Percentiles rank a stretch among this genome's conserved stretches.
These are phyloP conservation scores for Chaetomium fimeti DNA, from an alignment of 495 filamentous ascomycete species.

Conservation along the genomic window DNA sequence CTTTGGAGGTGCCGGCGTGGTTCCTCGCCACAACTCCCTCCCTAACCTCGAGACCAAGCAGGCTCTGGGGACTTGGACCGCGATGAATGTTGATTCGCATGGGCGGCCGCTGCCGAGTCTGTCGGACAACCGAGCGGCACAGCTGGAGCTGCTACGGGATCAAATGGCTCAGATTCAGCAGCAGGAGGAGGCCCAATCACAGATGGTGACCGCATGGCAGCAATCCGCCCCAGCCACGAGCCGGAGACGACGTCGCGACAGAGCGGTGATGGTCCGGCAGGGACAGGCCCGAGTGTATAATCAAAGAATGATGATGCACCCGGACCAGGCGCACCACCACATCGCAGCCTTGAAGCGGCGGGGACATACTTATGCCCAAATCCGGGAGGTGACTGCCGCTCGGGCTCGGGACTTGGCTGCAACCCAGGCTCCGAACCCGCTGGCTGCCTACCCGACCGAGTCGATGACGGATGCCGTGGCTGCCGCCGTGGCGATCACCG, in stretches of 20 bases:
- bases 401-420: neutral
- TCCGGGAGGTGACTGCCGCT: too few species aligned
- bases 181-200: neutral
- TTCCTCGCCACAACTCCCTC: neutral
- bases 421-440: neutral
- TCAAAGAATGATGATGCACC: neutral
- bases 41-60: neutral
- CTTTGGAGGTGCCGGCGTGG: neutral
- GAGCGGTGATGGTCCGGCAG: neutral
- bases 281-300: neutral
- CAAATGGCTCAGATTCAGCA: neutral
- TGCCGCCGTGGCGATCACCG: constrained; percentile 5
- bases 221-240: neutral
- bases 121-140: neutral
- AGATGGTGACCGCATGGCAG: neutral
- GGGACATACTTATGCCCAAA: neutral
- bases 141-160: neutral
- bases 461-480: constrained; percentile 11
- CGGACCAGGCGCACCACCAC: neutral
- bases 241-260: neutral
- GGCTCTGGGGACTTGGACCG: neutral
- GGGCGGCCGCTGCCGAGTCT: neutral
- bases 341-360: neutral
- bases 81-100: neutral
- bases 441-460: neutral